phyloP scores from a whole-genome alignment of 2,329 filamentous ascomycete species.

The Rosellinia necatrix region DNA sequence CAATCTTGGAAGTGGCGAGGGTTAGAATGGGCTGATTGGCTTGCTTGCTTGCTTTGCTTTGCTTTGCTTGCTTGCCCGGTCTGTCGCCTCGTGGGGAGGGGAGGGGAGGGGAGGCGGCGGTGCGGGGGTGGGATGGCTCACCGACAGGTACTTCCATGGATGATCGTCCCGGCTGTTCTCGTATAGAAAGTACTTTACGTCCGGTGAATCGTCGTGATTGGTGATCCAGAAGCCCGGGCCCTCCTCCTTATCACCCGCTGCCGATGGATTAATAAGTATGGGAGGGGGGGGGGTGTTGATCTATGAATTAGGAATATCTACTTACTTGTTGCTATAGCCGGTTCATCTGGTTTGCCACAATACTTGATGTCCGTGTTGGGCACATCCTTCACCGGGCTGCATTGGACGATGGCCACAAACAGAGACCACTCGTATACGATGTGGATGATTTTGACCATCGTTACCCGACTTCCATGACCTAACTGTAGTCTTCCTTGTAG shows the following conservation, averaged over 20 bases:
- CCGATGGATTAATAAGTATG: background rate
- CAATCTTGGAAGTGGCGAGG: slow-evolving; percentile 25
- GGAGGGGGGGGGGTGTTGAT: no score
- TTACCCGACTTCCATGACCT: background rate
- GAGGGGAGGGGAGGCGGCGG: no score
- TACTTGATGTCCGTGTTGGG: slow-evolving; percentile 10
- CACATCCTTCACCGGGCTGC: background rate
- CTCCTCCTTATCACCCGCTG: slow-evolving; percentile 25
- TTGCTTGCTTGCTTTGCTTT: no score
- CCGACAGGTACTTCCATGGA: slow-evolving; percentile 37
- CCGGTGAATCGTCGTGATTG: slow-evolving; percentile 31
- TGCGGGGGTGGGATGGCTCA: slow-evolving; percentile 17
- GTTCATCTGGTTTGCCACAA: slow-evolving; percentile 13
- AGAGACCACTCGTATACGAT: background rate
- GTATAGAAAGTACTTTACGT: slow-evolving; percentile 34
- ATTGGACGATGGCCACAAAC: background rate
- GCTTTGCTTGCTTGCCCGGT: no score
- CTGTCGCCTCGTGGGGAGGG: no score
- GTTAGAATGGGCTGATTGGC: background rate
- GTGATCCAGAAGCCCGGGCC: slow-evolving; percentile 35
- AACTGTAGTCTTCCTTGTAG: background rate
- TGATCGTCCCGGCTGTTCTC: slow-evolving; percentile 35
- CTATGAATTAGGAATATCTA: background rate
- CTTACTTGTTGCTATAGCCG: slow-evolving; percentile 24
- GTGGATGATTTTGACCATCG: background rate